phyloP scores from a whole-genome alignment of 805 yeast genomes.

The Barnettozyma pratensis region DNA sequence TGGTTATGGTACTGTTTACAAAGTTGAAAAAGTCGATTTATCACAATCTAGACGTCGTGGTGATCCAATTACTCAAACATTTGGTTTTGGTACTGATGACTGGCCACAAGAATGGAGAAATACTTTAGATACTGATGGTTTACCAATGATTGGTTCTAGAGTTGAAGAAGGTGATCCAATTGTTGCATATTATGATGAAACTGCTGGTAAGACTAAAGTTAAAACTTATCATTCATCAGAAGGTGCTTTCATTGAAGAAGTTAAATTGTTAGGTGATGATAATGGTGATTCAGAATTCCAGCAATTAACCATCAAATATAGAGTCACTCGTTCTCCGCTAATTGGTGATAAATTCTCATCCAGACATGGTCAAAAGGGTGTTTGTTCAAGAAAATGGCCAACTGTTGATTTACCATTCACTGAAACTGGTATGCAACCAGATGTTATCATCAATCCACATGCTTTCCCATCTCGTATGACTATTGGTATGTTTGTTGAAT shows the following conservation, averaged over 20 bases:
- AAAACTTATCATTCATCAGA: constrained; percentile 92
- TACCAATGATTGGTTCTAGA: constrained; percentile 82
- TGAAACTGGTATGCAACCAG: constrained; percentile 96
- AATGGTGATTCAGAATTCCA: constrained; percentile 71
- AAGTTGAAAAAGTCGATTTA: constrained; percentile 88
- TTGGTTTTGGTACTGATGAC: constrained; percentile 89
- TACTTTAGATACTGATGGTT: constrained; percentile 85
- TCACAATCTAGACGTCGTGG: constrained; percentile 76
- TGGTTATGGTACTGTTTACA: constrained; percentile 94
- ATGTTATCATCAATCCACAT: constrained; percentile 95
- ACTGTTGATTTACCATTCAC: constrained; percentile 94
- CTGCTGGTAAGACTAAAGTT: constrained; percentile 82
- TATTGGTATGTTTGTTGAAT: constrained; percentile 98
- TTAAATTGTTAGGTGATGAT: constrained; percentile 86
- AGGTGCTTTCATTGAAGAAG: constrained; percentile 94
- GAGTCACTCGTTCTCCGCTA: constrained; percentile 86
- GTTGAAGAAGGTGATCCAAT: constrained; percentile 96
- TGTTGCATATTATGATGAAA: constrained; percentile 88
- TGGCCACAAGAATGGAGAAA: constrained; percentile 92
- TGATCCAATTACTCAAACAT: constrained; percentile 90
- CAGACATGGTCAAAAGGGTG: constrained; percentile 98
- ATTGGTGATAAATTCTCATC: constrained; percentile 98
- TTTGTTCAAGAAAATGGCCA: constrained; percentile 98
- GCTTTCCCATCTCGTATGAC: constrained; percentile 99
- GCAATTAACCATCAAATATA: constrained; percentile 76